Base-by-base conservation (phyloP, 2,329 filamentous ascomycete species). In the Fusarium albidum region DNA sequence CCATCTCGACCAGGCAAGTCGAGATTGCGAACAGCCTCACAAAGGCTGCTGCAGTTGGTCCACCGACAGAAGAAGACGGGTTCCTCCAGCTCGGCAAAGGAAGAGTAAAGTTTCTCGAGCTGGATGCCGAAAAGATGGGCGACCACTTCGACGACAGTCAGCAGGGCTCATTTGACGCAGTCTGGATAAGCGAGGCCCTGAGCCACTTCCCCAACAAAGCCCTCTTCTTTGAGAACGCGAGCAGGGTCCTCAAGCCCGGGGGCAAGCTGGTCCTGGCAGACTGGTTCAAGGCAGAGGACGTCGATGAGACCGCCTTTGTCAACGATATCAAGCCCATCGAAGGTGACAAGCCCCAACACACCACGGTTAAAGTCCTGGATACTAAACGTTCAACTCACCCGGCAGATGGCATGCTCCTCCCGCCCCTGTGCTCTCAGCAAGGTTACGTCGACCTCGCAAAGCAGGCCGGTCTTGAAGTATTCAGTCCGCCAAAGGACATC, bases 111-210 rank as follows among this genome's bases (percentile, higher is more conserved):
- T 86, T 84, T 67, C 63, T 85, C 29, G 82, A 86, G 71, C 75
- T 86, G 6, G 84, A 86, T 63, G 83, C 83, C 3, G 84, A 86
- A 72, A 83, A 77, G 63, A 85, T 87, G 81, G 79, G 77, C 3
- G 77, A 80, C 2, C 73, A 74, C 66, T 86, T 86, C 56, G 68
- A 64, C 3, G 67, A 66, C 2, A 70, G n/a, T n/a, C n/a, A 71
- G 28, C 64, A 66, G 26, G 68, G 64, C 41, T 67, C 59, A 3
- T 86, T 86, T 59, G 82, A 85, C 60, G 77, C 75, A 35, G 82
- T 86, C 17, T 87, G 83, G 83, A 85, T 86, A 66, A 83, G 81
- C 41, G 83, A 86, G 67, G 83, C 83, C 3, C 75, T 86, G 52
- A 84, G 80, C 59, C 83, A 86, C 67, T 78, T 86, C 51, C 82